Conservation (phyloP, 805 yeast species). For the Naumovozyma dairenensis region DNA sequence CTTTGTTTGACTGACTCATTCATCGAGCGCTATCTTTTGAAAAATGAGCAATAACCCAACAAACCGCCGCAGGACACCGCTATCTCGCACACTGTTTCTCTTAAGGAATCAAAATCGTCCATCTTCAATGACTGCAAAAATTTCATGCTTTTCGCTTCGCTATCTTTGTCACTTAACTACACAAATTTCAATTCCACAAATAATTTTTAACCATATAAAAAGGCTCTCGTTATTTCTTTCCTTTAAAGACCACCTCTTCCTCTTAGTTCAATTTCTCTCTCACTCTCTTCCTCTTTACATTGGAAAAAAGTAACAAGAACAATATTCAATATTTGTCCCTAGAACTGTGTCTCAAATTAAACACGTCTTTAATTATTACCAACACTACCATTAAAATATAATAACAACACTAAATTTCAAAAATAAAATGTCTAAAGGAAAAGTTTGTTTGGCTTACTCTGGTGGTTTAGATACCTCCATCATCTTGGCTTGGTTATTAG, state of each 20-base stretch:
- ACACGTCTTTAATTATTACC: neutral
- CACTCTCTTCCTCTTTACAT: neutral
- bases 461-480: conserved; percentile 98
- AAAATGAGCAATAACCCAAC: no score
- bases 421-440: conserved; percentile 79
- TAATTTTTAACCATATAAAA: no score
- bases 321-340: neutral
- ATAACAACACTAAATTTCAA: neutral
- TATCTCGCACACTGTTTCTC: neutral
- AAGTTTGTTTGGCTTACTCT: conserved; percentile 97
- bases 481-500: conserved; percentile 95
- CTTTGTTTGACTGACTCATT: no score
- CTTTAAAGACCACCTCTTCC: conserved; percentile 1
- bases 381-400: neutral
- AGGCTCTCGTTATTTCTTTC: conserved; percentile 4
- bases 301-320: no score
- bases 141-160: no score
- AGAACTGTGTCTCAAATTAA: neutral
- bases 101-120: neutral
- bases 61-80: no score
- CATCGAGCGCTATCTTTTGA: no score
- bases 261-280: conserved; percentile 1
- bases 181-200: neutral
- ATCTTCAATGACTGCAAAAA: no score
- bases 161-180: conserved; percentile 13